phyloP scores from a whole-genome alignment of 2,329 filamentous ascomycete genomes.

The Sclerotiophoma versabilis region DNA sequence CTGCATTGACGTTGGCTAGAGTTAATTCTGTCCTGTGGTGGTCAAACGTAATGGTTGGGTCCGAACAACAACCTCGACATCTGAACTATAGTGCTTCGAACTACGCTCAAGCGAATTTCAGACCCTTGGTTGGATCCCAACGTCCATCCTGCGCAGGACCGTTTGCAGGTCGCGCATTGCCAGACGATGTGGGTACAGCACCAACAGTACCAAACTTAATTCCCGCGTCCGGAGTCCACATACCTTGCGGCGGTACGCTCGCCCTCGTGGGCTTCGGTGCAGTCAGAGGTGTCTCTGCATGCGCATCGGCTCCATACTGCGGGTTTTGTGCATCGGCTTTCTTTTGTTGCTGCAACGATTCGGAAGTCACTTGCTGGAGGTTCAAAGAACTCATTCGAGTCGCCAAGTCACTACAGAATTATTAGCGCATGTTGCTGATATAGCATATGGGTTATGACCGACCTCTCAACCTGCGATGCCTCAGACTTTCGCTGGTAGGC shows the following conservation, averaged over 20 bases:
- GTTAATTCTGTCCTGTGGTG: neutral
- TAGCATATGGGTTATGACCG: conserved; percentile 40
- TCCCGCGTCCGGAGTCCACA: conserved; percentile 82
- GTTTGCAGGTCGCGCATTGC: conserved; percentile 39
- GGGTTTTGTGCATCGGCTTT: conserved; percentile 63
- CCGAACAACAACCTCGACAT: neutral
- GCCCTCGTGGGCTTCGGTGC: conserved; percentile 52
- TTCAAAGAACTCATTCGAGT: conserved; percentile 67
- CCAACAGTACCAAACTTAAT: conserved; percentile 75
- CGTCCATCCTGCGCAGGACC: conserved; percentile 47
- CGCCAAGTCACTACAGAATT: conserved; percentile 59
- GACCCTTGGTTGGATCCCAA: conserved; percentile 50
- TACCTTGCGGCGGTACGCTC: conserved; percentile 52
- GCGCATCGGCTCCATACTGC: conserved; percentile 59
- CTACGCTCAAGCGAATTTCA: conserved; percentile 47
- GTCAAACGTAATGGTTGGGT: neutral
- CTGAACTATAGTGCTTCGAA: neutral
- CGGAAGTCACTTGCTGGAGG: conserved; percentile 54
- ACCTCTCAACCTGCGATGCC: conserved; percentile 79
- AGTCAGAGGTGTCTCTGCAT: conserved; percentile 64
- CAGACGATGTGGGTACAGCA: conserved; percentile 45
- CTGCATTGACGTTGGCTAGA: neutral
- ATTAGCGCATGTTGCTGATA: conserved; percentile 15
- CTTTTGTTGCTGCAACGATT: conserved; percentile 54
- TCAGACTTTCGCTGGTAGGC: conserved; percentile 82